Evolutionary conservation across 2,329 filamentous ascomycete species (phyloP), one percentile per base, ranked within the genome.

Genomic region (Botrytis cinerea): DNA sequence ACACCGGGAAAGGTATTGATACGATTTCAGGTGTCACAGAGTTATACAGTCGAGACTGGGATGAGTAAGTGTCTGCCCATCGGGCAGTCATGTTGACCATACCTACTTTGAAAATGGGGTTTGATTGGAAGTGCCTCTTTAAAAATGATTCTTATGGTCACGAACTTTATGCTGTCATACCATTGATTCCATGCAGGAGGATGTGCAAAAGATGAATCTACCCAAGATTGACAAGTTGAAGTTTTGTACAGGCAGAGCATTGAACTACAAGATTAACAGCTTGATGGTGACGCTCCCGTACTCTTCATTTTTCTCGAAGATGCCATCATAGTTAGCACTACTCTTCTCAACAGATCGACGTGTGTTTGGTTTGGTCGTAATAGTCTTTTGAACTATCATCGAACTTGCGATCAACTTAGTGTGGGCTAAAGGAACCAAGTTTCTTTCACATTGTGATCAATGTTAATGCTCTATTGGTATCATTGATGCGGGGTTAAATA

Each of bases 1-100:
- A 70, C 45, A 12, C 43, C 8, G 54, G 22, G 54, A 61, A 46
- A 70, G n/a, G 35, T 45, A 20, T 62, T 16, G 54, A n/a, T 35
- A 20, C 12, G 40, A 35, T 61, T 4, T n/a, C 16, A 20, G 25
- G n/a, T 46, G 45, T 45, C 22, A 61, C 32, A 45, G 35, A n/a
- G 12, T 70, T 62, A 46, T 61, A 46, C 40, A 46, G 22, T 38
- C 28, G 54, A 62, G 68, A 70, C 40, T 61, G 40, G 68, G 68
- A 57, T 46, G 38, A 38, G 28, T n/a, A 32, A 40, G 46, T 14
- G 14, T 38, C 28, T 62, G 22, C 32, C 54, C n/a, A 10, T 38
- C 16, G 25, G 35, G 18, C n/a, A 43, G 48, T 57, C 48, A 40
- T 40, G 14, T 32, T 28, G 40, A 69, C 48, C 18, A 45, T 18